A percentile compares a stretch with the other conserved stretches of the same genome.
Evolutionary conservation across 225 moss, liverwort and hornwort genomes (phyloP).

Genomic region (Takakia lepidozioides): DNA sequence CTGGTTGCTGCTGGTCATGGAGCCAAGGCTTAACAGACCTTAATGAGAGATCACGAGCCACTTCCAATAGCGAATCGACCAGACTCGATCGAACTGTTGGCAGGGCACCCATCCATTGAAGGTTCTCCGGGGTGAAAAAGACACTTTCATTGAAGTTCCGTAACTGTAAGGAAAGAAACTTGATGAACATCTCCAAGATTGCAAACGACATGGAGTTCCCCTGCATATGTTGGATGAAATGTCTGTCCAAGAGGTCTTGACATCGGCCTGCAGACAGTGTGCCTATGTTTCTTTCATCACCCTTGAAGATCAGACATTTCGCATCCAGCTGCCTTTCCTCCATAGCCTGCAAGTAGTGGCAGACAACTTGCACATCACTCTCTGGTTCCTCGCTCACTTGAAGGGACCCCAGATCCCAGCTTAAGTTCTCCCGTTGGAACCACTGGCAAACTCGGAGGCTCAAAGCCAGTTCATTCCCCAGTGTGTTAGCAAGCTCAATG

Average conservation of each 20-base stretch:
- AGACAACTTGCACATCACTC: constrained; percentile 37
- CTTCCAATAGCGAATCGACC: constrained; percentile 31
- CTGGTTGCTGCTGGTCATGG: constrained; percentile 43
- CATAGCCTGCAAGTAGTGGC: constrained; percentile 36
- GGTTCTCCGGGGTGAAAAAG: constrained; percentile 34
- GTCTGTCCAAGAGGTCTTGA: constrained; percentile 21
- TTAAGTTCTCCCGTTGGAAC: constrained; percentile 36
- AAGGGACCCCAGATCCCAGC: constrained; percentile 37
- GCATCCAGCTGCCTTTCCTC: constrained; percentile 28
- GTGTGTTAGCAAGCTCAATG: constrained; percentile 53
- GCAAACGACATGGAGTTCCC: constrained; percentile 43
- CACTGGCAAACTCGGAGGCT: constrained; percentile 43
- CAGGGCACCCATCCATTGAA: constrained; percentile 35
- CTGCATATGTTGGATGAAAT: constrained; percentile 36
- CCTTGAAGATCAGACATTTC: constrained; percentile 24
- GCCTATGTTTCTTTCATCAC: constrained; percentile 22
- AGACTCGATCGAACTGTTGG: constrained; percentile 31
- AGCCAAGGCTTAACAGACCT: constrained; percentile 63
- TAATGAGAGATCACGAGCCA: constrained; percentile 43
- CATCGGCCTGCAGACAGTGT: constrained; percentile 22
- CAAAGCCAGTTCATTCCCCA: constrained; percentile 38
- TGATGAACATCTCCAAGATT: constrained; percentile 44
- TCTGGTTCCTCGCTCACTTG: constrained; percentile 30
- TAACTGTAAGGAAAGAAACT: constrained; percentile 43
- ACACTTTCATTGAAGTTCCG: constrained; percentile 31